phyloP scores from a whole-genome alignment of 2,329 filamentous ascomycete genomes.

The Fusarium caatingaense region DNA sequence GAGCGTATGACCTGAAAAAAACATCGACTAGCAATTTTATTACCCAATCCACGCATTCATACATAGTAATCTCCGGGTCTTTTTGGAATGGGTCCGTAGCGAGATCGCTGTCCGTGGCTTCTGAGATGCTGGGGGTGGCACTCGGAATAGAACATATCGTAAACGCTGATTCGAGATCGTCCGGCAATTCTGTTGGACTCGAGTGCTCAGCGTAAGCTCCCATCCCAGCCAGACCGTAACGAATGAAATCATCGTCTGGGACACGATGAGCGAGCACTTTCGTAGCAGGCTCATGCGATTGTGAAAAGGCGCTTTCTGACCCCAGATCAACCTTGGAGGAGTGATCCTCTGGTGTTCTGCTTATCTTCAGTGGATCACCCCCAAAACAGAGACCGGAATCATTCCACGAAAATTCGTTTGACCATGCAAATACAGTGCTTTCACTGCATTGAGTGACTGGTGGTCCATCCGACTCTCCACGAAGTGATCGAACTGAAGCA shows the following conservation, averaged over 20 bases:
- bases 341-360: not conserved
- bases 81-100: not conserved
- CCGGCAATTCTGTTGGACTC: too few relatives aligned
- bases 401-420: conserved; percentile 10
- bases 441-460: too few relatives aligned
- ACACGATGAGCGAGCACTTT: too few relatives aligned
- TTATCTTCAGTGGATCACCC: not conserved
- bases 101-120: not conserved
- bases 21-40: not conserved
- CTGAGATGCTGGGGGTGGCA: too few relatives aligned
- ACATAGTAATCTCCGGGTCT: too few relatives aligned
- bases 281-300: too few relatives aligned
- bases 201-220: not conserved
- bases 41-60: not conserved
- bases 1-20: not conserved
- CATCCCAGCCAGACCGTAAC: not conserved
- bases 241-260: too few relatives aligned
- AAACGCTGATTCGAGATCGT: not conserved
- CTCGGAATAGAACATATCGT: too few relatives aligned
- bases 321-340: not conserved
- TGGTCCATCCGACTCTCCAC: too few relatives aligned
- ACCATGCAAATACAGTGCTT: not conserved
- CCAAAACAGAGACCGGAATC: not conserved
- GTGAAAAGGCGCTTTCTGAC: too few relatives aligned
- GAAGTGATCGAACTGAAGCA: too few relatives aligned